phyloP scores from a whole-genome alignment of 768 basidiomycete species.

The Hydnum rufescens region DNA sequence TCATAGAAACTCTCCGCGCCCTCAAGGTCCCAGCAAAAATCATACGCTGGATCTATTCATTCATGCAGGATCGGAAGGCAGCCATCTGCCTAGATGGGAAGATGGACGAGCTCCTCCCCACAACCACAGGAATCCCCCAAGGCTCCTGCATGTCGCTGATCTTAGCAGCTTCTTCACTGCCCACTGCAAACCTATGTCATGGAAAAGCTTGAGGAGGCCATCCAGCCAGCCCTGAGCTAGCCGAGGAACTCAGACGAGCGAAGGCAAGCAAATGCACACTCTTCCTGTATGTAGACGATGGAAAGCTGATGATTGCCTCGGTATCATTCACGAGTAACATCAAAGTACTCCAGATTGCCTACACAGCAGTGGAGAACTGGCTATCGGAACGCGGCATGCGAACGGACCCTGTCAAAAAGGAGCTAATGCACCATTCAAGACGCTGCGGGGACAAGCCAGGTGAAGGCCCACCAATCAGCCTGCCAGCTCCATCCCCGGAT shows the following conservation, averaged over 20 bases:
- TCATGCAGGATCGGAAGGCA: background rate
- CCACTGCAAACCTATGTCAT: background rate
- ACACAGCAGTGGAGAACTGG: slow-evolving; percentile 1
- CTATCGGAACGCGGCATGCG: background rate
- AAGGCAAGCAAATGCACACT: too few species aligned
- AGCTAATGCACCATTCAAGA: slow-evolving; percentile 5
- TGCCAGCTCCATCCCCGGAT: background rate
- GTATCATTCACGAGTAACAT: slow-evolving; percentile 6
- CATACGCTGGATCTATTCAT: too few species aligned
- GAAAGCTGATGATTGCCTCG: slow-evolving; percentile 6
- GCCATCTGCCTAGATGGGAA: background rate
- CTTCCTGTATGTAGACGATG: slow-evolving; percentile 9
- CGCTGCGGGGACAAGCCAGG: background rate
- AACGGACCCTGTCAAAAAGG: slow-evolving; percentile 6
- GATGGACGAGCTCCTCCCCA: background rate
- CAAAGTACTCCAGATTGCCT: background rate
- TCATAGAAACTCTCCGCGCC: too few species aligned
- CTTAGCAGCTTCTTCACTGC: background rate
- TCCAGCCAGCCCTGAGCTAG: background rate
- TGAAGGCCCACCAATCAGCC: background rate
- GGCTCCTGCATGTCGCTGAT: background rate
- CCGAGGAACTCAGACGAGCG: background rate
- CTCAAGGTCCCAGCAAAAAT: too few species aligned
- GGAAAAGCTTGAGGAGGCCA: background rate
- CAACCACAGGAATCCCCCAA: background rate